Percentiles rank a stretch among this genome's conserved stretches.
Conservation (phyloP, 768 basidiomycete species). For the Naganishia antarctica region DNA sequence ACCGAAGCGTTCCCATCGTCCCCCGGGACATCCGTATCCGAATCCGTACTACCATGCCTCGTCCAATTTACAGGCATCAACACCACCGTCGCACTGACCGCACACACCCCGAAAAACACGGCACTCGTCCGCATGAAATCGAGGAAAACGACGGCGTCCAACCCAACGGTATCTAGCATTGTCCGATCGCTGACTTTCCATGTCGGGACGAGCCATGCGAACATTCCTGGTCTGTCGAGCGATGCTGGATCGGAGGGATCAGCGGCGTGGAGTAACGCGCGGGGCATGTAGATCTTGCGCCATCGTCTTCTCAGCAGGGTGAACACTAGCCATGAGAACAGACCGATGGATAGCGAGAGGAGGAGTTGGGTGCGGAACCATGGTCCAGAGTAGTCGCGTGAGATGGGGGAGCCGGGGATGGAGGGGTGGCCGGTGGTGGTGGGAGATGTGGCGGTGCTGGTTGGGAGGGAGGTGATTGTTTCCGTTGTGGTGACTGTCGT, state of each 20-base stretch:
- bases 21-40: constrained; percentile 53
- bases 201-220: constrained; percentile 95
- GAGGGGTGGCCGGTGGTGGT: background rate
- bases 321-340: constrained; percentile 77
- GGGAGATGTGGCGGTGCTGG: background rate
- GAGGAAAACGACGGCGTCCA: constrained; percentile 95
- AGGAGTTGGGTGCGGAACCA: constrained; percentile 90
- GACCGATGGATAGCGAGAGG: constrained; percentile 71
- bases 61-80: constrained; percentile 93
- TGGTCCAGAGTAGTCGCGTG: constrained; percentile 56
- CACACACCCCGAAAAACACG: constrained; percentile 80
- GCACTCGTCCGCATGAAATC: constrained; percentile 95
- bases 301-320: constrained; percentile 81
- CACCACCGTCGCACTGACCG: constrained; percentile 71
- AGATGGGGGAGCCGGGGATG: background rate
- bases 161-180: constrained; percentile 88
- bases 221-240: constrained; percentile 54
- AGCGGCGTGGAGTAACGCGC: constrained; percentile 42
- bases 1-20: constrained; percentile 46
- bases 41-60: constrained; percentile 53
- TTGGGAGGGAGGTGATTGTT: background rate
- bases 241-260: constrained; percentile 10
- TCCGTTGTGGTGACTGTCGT: background rate
- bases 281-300: constrained; percentile 83
- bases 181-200: constrained; percentile 84